Evolutionary conservation across 352 stramenopile species (phyloP), one percentile per base, ranked within the genome.

Genomic region (Phytophthora colocasiae): DNA sequence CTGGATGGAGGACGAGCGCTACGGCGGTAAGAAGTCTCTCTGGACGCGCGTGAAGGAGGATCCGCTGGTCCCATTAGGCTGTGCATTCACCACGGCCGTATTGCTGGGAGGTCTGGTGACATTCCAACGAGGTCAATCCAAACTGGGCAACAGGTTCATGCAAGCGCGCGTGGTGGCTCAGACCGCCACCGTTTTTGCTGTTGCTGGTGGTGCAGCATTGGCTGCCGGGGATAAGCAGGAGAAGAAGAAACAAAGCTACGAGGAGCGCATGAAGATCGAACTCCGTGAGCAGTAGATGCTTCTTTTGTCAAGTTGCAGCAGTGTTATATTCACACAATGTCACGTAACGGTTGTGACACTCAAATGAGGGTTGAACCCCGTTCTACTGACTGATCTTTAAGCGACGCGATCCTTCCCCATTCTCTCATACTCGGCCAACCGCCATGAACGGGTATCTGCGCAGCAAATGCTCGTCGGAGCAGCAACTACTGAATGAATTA

Each of bases 111-210:
- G 87, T 1, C 75, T 94, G 43, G 56, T 74, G 34, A 91, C 87
- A 22, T 96, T 96, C 49, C 73, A 90, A 46, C 75, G 58, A 27
- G 85, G 85, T 34, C 78, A 91, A 39, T 91, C 85, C 44, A 89
- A 90, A 67, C 77, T 92, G 38, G 77, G 82, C 56, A 92, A 94
- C 66, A 77, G 78, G 44, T 96, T 94, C 65, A 96, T 96, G 87
- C 84, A 92, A 58, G 85, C 84, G 43, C 84, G 87, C 17, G 82
- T 96, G 32, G 61, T 93, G 36, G 70, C 73, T 48, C 87, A 96
- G 64, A 84, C 77, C 3, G 77, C 69, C 15, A 96, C 87, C 2
- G 76, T 96, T 4, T n/a, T 92, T 4, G 85, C 85, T 7, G 63
- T 96, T 43, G 80, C 73, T 5, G 71, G 63, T 6, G 83, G 85